Base-by-base conservation (phyloP, 495 filamentous ascomycete genomes). In the Tetracladium setigerum region DNA sequence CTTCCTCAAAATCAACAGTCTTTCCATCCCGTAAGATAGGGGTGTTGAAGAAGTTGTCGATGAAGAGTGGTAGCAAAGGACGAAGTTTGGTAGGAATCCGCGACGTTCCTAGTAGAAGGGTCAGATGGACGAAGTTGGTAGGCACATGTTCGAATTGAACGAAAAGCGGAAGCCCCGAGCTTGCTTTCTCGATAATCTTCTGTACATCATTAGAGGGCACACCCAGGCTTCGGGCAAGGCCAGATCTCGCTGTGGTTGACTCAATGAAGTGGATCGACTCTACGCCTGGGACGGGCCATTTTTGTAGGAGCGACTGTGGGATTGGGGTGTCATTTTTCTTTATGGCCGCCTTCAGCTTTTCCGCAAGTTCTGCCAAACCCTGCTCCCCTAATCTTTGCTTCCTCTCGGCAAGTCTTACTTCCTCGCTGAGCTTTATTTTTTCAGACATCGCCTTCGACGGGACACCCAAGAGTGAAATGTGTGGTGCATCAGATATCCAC, bases 141-240 rank as follows among this genome's bases (percentile, higher is more conserved):
- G 81, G 78, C 30, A 95, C 84, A 55, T 95, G 79, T 68, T 99
- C 92, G 55, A 92, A 99, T 65, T 99, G 94, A n/a, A 99, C 74
- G 64, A 95, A 99, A 2, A 95, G 71, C 1, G 90, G 87, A 32
- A 78, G 54, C 40, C 74, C 73, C 3, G 73, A 54, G 8, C 73
- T 70, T 44, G 89, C 81, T 17, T 73, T 69, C 56, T 95, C 86
- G 41, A 98, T 76, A 38, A 82, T 59, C 44, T 81, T 74, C 61
- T 98, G 92, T n/a, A 84, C 72, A 0, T 72, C 57, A 57, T 88
- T 91, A 16, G 81, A 67, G 1, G 77, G 57, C 2, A 63, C 69
- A 8, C 87, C 88, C 48, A 87, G 66, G 47, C 78, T 72, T 46
- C 79, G 68, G 11, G 94, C 94, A 54, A 81, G 65, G 33, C 94